Evolutionary conservation across 345 rosid species (phyloP), one percentile per base, ranked within the genome.

Genomic region (Odontarrhena argentea): DNA sequence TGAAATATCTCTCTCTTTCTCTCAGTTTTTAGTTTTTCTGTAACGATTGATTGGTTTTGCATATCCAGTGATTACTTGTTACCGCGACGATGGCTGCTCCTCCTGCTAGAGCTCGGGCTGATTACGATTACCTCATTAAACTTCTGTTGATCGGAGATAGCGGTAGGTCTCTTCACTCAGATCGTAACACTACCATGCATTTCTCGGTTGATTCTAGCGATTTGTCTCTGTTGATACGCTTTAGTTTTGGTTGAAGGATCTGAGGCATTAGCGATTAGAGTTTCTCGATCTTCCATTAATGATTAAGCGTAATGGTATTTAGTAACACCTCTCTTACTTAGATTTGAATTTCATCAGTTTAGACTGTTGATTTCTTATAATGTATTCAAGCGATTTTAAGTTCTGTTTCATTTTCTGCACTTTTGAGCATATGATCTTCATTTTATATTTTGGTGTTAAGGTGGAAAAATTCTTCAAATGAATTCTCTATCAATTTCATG

Each of bases 61-160:
- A 10, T 38, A 22, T 32, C 0, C 51, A 63, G 75, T 46, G 37
- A 55, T 55, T 55, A 44, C 25, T 67, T 13, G 36, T 60, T 9
- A 13, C 25, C 25, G 50, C 71, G 22, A 18, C 36, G 56, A 84
- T 84, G 88, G 81, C 88, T 63, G 87, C 87, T 78, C 89, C 92
- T 67, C 89, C 89, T 63, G 82, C 87, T 54, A 83, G 92, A 84
- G 89, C 86, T 63, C 85, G 92, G 25, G 92, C 92, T 67, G 92
- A 83, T 83, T 83, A 86, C 60, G 92, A 86, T 71, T 86, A 74
- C 78, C 92, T 86, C 51, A 78, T 84, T 25, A 86, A 86, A 67
- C 92, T 84, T 37, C 83, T 86, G 9, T 70, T 84, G 76, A 84
- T 86, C 57, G 75, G 75, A 71, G 75, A 71, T 37, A 71, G 75